Base-by-base conservation (phyloP, 139 green algal species). In the Ettlia oleoabundans region DNA sequence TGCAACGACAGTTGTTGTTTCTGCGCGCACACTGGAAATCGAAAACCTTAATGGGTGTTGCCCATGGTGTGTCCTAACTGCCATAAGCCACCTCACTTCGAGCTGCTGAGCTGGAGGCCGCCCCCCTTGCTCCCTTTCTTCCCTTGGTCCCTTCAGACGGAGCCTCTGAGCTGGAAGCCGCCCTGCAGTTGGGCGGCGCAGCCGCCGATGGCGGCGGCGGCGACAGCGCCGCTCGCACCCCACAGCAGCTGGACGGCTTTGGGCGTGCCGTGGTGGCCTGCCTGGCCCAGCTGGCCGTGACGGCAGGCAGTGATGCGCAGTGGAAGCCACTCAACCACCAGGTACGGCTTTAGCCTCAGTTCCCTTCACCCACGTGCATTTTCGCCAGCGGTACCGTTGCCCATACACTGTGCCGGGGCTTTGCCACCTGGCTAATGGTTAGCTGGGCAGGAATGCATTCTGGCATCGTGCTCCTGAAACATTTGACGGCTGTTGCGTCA, bases 311-410 rank as follows among this genome's bases (percentile, higher is more conserved):
- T 24, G 96, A 98, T 52, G 86, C 82, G 30, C 40, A 89, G 66
- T 98, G 94, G 93, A 94, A 96, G 84, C 93, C 91, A 42, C 82
- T 99, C 32, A 97, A 99, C 73, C 89, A 92, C 62, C 79, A 89
- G 53, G 85, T 91, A 33, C 8, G n/a, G 81, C 0, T 2, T 85
- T 61, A 19, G 18, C 43, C 35, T 30, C 40, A 61, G 9, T 63
- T 26, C 19, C 32, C n/a, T n/a, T n/a, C n/a, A n/a, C n/a, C n/a
- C n/a, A n/a, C n/a, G n/a, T n/a, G n/a, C n/a, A n/a, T n/a, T n/a
- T n/a, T n/a, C n/a, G n/a, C n/a, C n/a, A n/a, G n/a, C n/a, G n/a
- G n/a, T n/a, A n/a, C n/a, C n/a, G n/a, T n/a, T n/a, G n/a, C n/a
- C n/a, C n/a, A n/a, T n/a, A n/a, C n/a, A n/a, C n/a, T n/a, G n/a